Conservation (phyloP, 1,139 yeast genomes). For the Debaryomycetaceae sp. region DNA sequence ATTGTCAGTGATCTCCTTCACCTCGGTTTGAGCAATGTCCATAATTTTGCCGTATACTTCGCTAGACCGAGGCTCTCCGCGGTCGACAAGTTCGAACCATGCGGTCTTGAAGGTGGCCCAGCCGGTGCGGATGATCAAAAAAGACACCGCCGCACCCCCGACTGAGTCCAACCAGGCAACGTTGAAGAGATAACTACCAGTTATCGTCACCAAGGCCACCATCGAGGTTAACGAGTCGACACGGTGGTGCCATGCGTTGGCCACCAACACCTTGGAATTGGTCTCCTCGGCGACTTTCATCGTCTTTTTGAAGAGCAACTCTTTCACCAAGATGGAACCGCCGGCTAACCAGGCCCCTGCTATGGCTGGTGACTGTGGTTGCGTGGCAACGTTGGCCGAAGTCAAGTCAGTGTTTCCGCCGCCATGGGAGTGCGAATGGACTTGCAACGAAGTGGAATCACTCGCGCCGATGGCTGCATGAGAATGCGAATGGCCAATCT, state of each 20-base stretch:
- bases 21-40: slow-evolving; percentile 18
- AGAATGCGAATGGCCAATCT: slow-evolving; percentile 49
- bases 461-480: slow-evolving; percentile 23
- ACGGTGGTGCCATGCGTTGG: slow-evolving; percentile 98
- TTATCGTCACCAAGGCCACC: slow-evolving; percentile 84
- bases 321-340: slow-evolving; percentile 81
- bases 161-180: slow-evolving; percentile 84
- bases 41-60: slow-evolving; percentile 27
- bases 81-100: slow-evolving; percentile 70
- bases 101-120: slow-evolving; percentile 67
- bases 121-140: slow-evolving; percentile 80
- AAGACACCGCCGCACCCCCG: slow-evolving; percentile 85
- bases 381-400: slow-evolving; percentile 1
- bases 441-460: slow-evolving; percentile 4
- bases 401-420: slow-evolving; percentile 40
- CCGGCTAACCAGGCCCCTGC: slow-evolving; percentile 97
- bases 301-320: slow-evolving; percentile 80
- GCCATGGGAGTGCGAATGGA: slow-evolving; percentile 32
- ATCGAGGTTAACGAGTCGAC: slow-evolving; percentile 91
- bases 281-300: slow-evolving; percentile 70
- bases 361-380: slow-evolving; percentile 54
- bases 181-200: slow-evolving; percentile 75
- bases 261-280: slow-evolving; percentile 84
- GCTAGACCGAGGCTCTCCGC: slow-evolving; percentile 32
- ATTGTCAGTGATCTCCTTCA: slow-evolving; percentile 14